A percentile compares a stretch with the other conserved stretches of the same genome.
These are phyloP conservation scores for Scleroderma citrinum DNA, from an alignment of 768 basidiomycete genomes.

Conservation along the genomic window DNA sequence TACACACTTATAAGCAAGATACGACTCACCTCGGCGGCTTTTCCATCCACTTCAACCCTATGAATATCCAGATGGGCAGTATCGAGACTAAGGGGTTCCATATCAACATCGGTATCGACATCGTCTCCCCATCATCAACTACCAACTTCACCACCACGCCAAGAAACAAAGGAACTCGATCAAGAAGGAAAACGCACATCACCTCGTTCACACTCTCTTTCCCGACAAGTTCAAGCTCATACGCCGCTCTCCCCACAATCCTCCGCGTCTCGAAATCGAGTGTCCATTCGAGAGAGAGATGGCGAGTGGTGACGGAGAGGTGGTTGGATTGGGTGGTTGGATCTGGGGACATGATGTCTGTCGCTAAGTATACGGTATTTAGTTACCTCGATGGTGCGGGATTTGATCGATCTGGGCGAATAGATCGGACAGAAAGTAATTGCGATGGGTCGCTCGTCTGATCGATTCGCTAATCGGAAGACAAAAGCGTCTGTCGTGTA, in stretches of 20 bases:
- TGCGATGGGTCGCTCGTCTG: too few species aligned
- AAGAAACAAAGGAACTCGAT: not conserved
- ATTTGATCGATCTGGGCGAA: too few species aligned
- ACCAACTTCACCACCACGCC: not conserved
- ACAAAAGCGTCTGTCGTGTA: too few species aligned
- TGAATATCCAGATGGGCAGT: conserved; percentile 61
- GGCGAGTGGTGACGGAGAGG: conserved; percentile 53
- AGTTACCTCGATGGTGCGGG: too few species aligned
- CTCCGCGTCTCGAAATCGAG: conserved; percentile 63
- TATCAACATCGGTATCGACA: not conserved
- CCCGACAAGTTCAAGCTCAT: conserved; percentile 48
- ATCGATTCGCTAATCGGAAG: too few species aligned
- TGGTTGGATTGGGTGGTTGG: conserved; percentile 83
- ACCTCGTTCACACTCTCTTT: conserved; percentile 50
- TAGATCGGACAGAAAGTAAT: too few species aligned
- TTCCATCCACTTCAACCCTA: conserved; percentile 44
- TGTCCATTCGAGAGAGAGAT: conserved; percentile 71
- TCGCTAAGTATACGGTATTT: too few species aligned
- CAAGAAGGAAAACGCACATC: conserved; percentile 40
- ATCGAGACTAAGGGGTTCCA: conserved; percentile 52
- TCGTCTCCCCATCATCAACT: not conserved
- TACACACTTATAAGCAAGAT: too few species aligned
- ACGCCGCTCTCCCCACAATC: conserved; percentile 60
- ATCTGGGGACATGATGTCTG: too few species aligned
- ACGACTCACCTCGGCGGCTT: conserved; percentile 39